phyloP scores from a whole-genome alignment of 768 basidiomycete genomes.

The Kondoa subrosea region DNA sequence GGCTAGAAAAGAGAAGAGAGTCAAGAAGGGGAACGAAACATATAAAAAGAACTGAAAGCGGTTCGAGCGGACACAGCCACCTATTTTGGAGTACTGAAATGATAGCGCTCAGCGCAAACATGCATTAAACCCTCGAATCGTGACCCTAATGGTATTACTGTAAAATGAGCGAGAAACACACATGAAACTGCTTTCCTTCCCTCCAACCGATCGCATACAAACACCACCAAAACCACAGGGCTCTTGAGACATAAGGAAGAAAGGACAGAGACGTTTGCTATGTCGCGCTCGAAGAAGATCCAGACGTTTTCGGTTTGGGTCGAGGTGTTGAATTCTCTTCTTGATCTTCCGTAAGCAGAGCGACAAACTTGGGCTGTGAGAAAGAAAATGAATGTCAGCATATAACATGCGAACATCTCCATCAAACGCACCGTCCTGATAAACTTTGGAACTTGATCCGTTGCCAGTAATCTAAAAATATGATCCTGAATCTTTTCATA shows the following conservation, averaged over 20 bases:
- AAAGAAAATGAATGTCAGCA: no score
- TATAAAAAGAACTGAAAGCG: no score
- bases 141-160: no score
- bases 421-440: constrained; percentile 14
- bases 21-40: no score
- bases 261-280: not conserved
- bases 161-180: no score
- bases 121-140: no score
- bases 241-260: not conserved
- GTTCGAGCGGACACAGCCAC: no score
- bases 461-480: constrained; percentile 93
- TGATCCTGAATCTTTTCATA: constrained; percentile 95
- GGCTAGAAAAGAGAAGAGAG: no score
- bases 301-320: not conserved
- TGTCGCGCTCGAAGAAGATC: not conserved
- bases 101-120: no score
- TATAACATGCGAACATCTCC: no score
- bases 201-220: not conserved
- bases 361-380: not conserved
- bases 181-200: not conserved
- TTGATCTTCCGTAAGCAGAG: not conserved
- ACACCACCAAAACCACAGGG: no score
- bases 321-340: not conserved
- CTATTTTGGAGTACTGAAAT: no score
- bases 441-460: constrained; percentile 85